Conservation (phyloP, 164 flowering plant genomes). For the Nymphaea thermarum region DNA sequence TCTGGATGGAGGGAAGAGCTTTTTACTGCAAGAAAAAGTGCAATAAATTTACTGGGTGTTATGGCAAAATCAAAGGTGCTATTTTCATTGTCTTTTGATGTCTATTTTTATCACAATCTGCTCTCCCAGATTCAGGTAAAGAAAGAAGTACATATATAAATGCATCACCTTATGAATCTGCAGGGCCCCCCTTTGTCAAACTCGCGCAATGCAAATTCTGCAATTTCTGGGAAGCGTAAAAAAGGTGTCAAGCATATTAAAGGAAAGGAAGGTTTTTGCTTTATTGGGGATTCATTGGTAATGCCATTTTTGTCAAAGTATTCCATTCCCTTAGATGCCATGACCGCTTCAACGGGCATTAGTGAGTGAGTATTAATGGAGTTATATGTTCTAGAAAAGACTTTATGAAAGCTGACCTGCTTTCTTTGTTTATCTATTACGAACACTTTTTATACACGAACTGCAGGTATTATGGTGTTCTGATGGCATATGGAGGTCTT, state of each 20-base stretch:
- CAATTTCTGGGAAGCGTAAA: conserved; percentile 51
- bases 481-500: conserved; percentile 73
- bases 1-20: conserved; percentile 77
- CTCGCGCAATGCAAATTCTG: conserved; percentile 4
- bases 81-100: neutral
- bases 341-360: conserved; percentile 15
- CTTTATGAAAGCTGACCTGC: neutral
- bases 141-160: too few relatives aligned
- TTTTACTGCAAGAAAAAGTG: conserved; percentile 79
- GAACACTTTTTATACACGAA: neutral
- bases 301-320: conserved; percentile 73
- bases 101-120: too few relatives aligned
- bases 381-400: neutral
- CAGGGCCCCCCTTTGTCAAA: conserved; percentile 53
- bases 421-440: neutral
- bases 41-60: conserved; percentile 71
- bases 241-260: conserved; percentile 47
- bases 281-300: conserved; percentile 65
- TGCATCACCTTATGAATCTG: neutral
- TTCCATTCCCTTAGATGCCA: conserved; percentile 40
- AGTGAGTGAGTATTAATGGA: conserved; percentile 33
- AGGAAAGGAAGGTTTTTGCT: conserved; percentile 24
- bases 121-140: too few relatives aligned
- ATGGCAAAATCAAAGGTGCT: conserved; percentile 66
- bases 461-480: conserved; percentile 72